A percentile compares a stretch with the other conserved stretches of the same genome.
Conservation (phyloP, 192 early-diverging fungal species). For the Funneliformis geosporum region DNA sequence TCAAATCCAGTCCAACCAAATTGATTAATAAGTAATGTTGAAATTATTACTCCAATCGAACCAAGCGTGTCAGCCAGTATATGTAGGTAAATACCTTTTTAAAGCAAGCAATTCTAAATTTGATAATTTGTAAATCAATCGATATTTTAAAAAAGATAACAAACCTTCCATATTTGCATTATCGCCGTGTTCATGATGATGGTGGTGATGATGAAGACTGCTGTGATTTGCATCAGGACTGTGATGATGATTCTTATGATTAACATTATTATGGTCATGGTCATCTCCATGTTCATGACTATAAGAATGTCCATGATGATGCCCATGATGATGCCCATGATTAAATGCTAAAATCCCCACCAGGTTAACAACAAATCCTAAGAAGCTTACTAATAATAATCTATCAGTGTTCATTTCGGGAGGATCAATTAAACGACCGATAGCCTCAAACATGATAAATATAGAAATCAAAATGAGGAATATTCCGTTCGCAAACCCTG, state of each 20-base stretch:
- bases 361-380: conserved; percentile 90
- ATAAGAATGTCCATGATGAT: conserved; percentile 55
- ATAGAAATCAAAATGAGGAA: conserved; percentile 87
- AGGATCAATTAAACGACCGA: conserved; percentile 83
- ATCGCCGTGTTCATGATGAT: conserved; percentile 63
- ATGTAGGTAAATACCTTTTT: conserved; percentile 83
- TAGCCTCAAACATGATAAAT: conserved; percentile 89
- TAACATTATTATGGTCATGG: conserved; percentile 44
- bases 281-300: conserved; percentile 55
- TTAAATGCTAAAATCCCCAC: conserved; percentile 94
- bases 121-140: conserved; percentile 18
- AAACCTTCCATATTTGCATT: conserved; percentile 88
- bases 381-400: conserved; percentile 82
- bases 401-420: conserved; percentile 84
- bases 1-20: conserved; percentile 97
- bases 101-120: neutral
- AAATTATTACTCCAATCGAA: conserved; percentile 95
- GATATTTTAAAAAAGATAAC: neutral
- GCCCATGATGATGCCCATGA: conserved; percentile 72
- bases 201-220: conserved; percentile 37
- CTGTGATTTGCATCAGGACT: conserved; percentile 35
- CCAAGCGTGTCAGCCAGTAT: conserved; percentile 94
- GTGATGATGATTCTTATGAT: conserved; percentile 54
- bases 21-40: conserved; percentile 81
- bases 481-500: conserved; percentile 92